Base-by-base conservation (phyloP, 345 rosid species). In the Pistacia integerrima region DNA sequence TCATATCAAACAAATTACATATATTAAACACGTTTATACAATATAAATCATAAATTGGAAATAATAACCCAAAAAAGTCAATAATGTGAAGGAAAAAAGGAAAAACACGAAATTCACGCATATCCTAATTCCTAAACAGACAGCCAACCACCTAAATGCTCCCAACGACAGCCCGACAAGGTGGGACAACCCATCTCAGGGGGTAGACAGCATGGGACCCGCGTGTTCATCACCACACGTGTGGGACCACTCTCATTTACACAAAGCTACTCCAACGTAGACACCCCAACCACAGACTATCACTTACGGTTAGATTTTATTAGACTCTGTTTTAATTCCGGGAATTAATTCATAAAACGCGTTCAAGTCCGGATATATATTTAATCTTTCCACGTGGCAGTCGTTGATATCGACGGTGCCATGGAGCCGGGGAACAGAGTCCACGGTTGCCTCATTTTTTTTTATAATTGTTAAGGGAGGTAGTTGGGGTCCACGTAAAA, bases 131-230 rank as follows among this genome's bases (percentile, higher is more conserved):
- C 7, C 4, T 8, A 51, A 61, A 16, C 70, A 73, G 62, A 72
- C 78, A 71, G n/a, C 59, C 84, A 75, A 64, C 13, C 0, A 20
- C 33, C 72, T 11, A 59, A 4, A 54, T 59, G 38, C 76, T 76
- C 80, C 85, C 66, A 82, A 81, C 84, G 86, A 87, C 85, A 85
- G 83, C 6, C 84, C 88, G 90, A 87, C 90, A 83, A 64, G 6
- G 25, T 70, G 80, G 86, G 81, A 16, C 77, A 84, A 11, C 36
- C 59, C 63, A n/a, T 25, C 25, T 25, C 25, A 25, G 25, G 25
- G 25, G 25, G 25, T 25, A 0, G 63, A 80, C 85, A 81, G 61
- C 2, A 11, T n/a, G 57, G 83, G 74, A 33, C 73, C 82, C 78
- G 3, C 67, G 6, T 65, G 54, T 13, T 59, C 17, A 51, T n/a